These are phyloP conservation scores for Cyclotella baltica DNA, from an alignment of 108 stramenopile genomes.

Conservation along the genomic window DNA sequence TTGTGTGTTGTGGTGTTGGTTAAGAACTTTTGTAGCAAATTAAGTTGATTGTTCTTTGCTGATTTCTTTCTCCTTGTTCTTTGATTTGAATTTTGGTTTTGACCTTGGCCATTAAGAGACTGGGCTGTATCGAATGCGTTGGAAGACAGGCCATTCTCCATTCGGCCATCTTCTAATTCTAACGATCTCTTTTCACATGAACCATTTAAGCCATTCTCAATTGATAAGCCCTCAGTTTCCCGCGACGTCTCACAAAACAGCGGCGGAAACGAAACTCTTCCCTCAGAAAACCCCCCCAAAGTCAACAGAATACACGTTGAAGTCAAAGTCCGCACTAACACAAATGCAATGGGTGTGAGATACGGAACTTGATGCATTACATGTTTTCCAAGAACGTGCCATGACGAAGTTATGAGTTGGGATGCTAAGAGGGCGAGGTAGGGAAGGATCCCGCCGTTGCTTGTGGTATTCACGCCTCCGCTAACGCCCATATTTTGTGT, in stretches of 20 bases:
- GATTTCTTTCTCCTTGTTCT: not conserved
- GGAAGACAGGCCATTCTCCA: not conserved
- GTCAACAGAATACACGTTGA: slow-evolving; percentile 17
- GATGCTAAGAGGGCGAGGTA: slow-evolving; percentile 27
- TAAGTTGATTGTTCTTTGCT: not conserved
- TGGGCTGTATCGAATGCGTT: not conserved
- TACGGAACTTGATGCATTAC: slow-evolving; percentile 34
- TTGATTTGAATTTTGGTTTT: not conserved
- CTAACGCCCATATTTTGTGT: not conserved
- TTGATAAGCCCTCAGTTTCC: too few species aligned
- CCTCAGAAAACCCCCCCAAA: slow-evolving; percentile 34
- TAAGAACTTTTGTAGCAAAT: not conserved
- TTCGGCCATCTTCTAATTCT: not conserved
- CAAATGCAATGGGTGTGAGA: slow-evolving; percentile 30
- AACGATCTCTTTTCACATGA: not conserved
- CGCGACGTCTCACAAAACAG: slow-evolving; percentile 28
- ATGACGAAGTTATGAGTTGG: slow-evolving; percentile 39
- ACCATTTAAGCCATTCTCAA: too few species aligned
- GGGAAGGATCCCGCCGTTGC: slow-evolving; percentile 12
- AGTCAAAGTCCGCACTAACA: slow-evolving; percentile 25
- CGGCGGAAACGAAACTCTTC: slow-evolving; percentile 28
- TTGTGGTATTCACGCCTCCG: not conserved
- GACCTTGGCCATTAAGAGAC: not conserved
- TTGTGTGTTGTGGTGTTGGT: not conserved
- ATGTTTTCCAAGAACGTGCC: slow-evolving; percentile 51